Percentiles rank a stretch among this genome's conserved stretches.
Evolutionary conservation across 2,329 filamentous ascomycete genomes (phyloP).

Genomic region (Xylariaceae sp.): DNA sequence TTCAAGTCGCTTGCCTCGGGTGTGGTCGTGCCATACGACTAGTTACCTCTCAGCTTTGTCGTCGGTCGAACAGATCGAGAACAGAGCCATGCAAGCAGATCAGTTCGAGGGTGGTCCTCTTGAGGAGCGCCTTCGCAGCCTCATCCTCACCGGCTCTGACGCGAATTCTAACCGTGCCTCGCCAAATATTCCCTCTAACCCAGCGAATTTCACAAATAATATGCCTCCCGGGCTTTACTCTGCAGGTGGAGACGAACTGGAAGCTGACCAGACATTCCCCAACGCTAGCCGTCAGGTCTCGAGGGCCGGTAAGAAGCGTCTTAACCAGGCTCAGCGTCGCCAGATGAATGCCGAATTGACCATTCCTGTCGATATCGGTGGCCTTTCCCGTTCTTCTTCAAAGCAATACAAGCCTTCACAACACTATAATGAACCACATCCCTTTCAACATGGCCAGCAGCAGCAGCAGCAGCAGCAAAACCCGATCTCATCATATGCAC

Average conservation of each 20-base stretch:
- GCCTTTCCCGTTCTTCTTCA: constrained; percentile 15
- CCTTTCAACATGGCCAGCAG: constrained; percentile 14
- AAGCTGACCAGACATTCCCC: not conserved
- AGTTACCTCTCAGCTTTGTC: not conserved
- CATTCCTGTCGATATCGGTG: constrained; percentile 48
- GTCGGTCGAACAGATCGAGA: not conserved
- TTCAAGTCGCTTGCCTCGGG: not conserved
- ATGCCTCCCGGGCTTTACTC: not conserved
- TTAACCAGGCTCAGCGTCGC: constrained; percentile 58
- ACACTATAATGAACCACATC: constrained; percentile 25
- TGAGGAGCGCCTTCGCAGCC: constrained; percentile 52
- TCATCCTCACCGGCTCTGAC: constrained; percentile 52
- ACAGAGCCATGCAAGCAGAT: constrained; percentile 23
- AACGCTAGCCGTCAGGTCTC: constrained; percentile 12
- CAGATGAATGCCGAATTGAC: constrained; percentile 57
- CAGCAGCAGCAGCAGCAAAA: constrained; percentile 15
- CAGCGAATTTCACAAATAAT: not conserved
- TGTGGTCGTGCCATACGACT: not conserved
- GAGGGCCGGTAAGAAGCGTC: constrained; percentile 43
- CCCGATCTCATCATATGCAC: constrained; percentile 30
- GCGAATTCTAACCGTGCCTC: constrained; percentile 38
- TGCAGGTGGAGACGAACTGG: not conserved
- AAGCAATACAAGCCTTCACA: constrained; percentile 28
- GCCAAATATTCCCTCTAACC: not conserved
- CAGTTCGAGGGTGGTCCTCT: constrained; percentile 29